A percentile compares a stretch with the other conserved stretches of the same genome.
phyloP scores from a whole-genome alignment of 1,139 yeast genomes.

The Candida frijolesensis region DNA sequence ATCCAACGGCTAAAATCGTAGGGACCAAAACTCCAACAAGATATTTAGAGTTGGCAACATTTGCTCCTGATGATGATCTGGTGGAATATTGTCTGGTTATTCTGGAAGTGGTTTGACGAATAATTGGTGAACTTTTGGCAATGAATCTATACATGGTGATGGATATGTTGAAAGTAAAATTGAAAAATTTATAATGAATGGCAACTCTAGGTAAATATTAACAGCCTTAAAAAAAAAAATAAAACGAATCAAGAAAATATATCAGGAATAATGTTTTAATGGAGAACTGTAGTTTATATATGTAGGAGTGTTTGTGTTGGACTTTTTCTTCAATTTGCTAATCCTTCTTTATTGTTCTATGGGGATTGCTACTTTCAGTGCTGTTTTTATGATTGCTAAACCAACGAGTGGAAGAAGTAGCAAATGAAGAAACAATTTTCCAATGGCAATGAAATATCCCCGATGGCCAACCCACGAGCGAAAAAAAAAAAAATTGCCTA shows the following conservation, averaged over 20 bases:
- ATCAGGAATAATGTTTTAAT: neutral
- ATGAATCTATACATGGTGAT: slow-evolving; percentile 16
- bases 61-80: neutral
- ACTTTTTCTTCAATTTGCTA: neutral
- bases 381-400: slow-evolving; percentile 1
- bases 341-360: slow-evolving; percentile 1
- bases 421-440: neutral
- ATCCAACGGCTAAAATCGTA: slow-evolving; percentile 12
- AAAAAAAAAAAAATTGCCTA: neutral
- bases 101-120: slow-evolving; percentile 12
- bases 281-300: neutral
- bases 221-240: neutral
- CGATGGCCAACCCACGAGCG: neutral
- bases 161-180: neutral
- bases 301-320: neutral
- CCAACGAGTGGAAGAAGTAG: neutral
- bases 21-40: slow-evolving; percentile 12
- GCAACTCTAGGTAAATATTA: neutral
- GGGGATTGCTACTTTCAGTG: neutral
- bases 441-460: neutral
- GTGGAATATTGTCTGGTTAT: slow-evolving; percentile 12
- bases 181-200: neutral
- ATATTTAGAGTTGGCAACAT: slow-evolving; percentile 6
- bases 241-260: neutral
- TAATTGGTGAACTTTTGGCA: slow-evolving; percentile 12